Base-by-base conservation (phyloP, 306 rosid species). In the Senna siamea region DNA sequence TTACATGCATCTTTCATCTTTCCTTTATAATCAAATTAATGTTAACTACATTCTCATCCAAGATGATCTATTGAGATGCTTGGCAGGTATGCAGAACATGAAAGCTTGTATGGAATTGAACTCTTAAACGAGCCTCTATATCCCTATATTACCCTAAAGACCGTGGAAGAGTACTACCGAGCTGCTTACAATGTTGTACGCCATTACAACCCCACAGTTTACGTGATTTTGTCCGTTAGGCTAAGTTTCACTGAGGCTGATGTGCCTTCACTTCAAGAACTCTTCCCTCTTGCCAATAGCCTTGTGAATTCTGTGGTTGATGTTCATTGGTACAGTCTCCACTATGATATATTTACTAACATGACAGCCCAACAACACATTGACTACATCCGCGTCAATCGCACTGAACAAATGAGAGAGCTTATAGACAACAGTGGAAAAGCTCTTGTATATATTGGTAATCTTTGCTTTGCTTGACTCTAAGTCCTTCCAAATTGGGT, bases 41-140 rank as follows among this genome's bases (percentile, higher is more conserved):
- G 30, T 26, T 26, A 40, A 15, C 13, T 2, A 12, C 47, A 12
- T 8, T n/a, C n/a, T n/a, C n/a, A 32, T 19, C 41, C 4, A 44
- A 56, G n/a, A 13, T 54, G 18, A 17, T 4, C 1, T 26, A 26
- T 26, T 26, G 30, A 3, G 30, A 26, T 26, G 3, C 30, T 26
- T 26, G 30, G 17, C 48, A 88, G 97, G 85, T 92, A 88, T 61
- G 85, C 87, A 9, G 82, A 55, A 70, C 74, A 70, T 11, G 79
- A 84, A 18, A 83, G 88, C 76, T 87, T 92, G 19, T 83, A 88
- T 60, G 97, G 92, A 40, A 62, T 89, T 11, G 93, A 88, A 75
- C 90, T 92, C 17, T 22, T 92, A n/a, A 89, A 89, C 54, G 97
- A 92, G 85, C 96, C 97, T 7, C 50, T 69, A 0, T 60, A 93